Evolutionary conservation across 352 stramenopile genomes (phyloP).

Genomic region (Pythium dissotocum): DNA sequence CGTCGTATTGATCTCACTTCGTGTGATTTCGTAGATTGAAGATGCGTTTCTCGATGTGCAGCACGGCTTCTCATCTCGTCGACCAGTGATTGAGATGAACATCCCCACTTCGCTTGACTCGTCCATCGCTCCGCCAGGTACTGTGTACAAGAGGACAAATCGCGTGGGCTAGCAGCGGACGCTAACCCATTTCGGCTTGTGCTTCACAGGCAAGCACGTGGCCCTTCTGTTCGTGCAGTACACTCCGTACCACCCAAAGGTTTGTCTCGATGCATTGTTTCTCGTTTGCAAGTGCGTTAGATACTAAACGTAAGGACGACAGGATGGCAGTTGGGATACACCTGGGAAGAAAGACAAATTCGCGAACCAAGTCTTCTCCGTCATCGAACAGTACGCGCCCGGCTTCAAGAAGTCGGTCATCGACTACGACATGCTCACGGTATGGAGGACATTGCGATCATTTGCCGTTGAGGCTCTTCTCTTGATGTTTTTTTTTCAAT

Average conservation of each 20-base stretch:
- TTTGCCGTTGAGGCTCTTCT: neutral
- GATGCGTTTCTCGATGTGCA: constrained; percentile 85
- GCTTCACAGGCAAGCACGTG: constrained; percentile 78
- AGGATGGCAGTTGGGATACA: constrained; percentile 78
- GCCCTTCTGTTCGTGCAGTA: constrained; percentile 91
- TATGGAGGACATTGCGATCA: constrained; percentile 19
- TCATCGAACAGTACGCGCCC: constrained; percentile 86
- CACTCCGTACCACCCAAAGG: constrained; percentile 85
- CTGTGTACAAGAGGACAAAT: neutral
- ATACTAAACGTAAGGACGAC: neutral
- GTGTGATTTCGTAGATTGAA: constrained; percentile 56
- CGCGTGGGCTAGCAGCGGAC: neutral
- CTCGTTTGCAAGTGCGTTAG: neutral
- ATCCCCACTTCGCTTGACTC: constrained; percentile 85
- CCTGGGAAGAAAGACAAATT: constrained; percentile 81
- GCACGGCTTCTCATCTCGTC: constrained; percentile 58
- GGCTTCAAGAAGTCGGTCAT: constrained; percentile 86
- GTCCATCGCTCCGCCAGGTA: constrained; percentile 73
- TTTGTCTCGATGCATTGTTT: constrained; percentile 11
- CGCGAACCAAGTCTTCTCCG: constrained; percentile 79
- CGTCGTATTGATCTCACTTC: no score
- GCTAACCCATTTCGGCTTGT: neutral
- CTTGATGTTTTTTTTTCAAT: neutral
- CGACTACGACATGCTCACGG: constrained; percentile 85
- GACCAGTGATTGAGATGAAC: constrained; percentile 92